Conservation (phyloP, 495 filamentous ascomycete species). For the Margaritispora aquatica region DNA sequence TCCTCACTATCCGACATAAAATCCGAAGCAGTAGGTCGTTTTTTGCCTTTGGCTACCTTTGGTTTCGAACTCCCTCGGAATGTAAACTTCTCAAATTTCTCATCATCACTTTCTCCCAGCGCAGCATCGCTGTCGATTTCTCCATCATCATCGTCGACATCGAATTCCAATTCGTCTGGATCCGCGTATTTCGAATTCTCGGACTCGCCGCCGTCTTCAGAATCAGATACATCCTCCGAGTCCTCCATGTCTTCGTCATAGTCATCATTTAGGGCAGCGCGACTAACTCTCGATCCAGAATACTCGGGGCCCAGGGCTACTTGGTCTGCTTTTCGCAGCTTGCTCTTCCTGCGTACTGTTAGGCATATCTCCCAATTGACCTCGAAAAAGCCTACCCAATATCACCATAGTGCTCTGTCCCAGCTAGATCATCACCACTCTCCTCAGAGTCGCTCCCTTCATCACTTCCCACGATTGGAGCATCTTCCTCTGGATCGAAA, state of each 20-base stretch:
- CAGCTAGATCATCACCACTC: slow-evolving; percentile 44
- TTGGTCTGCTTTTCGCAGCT: slow-evolving; percentile 66
- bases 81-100: slow-evolving; percentile 45
- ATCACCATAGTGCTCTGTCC: slow-evolving; percentile 76
- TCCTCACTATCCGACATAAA: slow-evolving; percentile 42
- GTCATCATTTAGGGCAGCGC: slow-evolving; percentile 55
- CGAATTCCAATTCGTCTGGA: slow-evolving; percentile 37
- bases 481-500: slow-evolving; percentile 80
- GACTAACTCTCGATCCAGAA: slow-evolving; percentile 68
- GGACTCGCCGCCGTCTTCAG: slow-evolving; percentile 26
- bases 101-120: slow-evolving; percentile 53
- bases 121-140: slow-evolving; percentile 60
- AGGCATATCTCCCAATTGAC: slow-evolving; percentile 10
- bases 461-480: slow-evolving; percentile 31
- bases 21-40: slow-evolving; percentile 41
- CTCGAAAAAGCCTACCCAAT: slow-evolving; percentile 54
- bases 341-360: slow-evolving; percentile 61
- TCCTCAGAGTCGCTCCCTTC: slow-evolving; percentile 48
- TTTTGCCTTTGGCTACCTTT: slow-evolving; percentile 19
- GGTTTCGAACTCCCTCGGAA: slow-evolving; percentile 49
- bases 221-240: slow-evolving; percentile 23
- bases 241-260: slow-evolving; percentile 32
- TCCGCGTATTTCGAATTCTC: slow-evolving; percentile 30
- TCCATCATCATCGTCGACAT: slow-evolving; percentile 37
- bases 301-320: slow-evolving; percentile 73